Evolutionary conservation across 225 moss, liverwort and hornwort genomes (phyloP).

Genomic region (Straminergon stramineum): DNA sequence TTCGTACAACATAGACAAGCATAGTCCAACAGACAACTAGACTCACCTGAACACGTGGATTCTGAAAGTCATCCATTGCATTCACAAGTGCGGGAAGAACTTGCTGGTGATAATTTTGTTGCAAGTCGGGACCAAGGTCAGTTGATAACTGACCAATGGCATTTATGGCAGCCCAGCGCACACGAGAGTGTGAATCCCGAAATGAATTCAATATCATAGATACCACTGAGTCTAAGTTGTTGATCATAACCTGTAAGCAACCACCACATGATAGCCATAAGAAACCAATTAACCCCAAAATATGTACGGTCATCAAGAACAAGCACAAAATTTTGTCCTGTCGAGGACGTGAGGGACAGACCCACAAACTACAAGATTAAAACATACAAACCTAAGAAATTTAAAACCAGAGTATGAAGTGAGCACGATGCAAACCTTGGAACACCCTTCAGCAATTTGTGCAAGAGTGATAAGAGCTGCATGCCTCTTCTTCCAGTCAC

Average conservation of each 20-base stretch:
- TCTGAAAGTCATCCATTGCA: conserved; percentile 98
- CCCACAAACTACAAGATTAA: not conserved
- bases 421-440: conserved; percentile 53
- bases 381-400: not conserved
- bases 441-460: conserved; percentile 98
- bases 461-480: conserved; percentile 94
- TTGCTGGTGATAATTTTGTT: conserved; percentile 93
- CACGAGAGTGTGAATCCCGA: conserved; percentile 88
- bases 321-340: not conserved
- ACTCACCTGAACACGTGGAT: conserved; percentile 89
- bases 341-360: not conserved
- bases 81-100: conserved; percentile 93
- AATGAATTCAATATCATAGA: conserved; percentile 85
- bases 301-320: not conserved
- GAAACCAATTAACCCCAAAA: not conserved
- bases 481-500: conserved; percentile 89
- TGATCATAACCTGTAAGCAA: conserved; percentile 83
- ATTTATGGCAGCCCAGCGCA: conserved; percentile 98
- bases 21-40: not conserved
- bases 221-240: conserved; percentile 77
- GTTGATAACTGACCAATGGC: conserved; percentile 98
- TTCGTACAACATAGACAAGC: not conserved
- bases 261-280: not conserved
- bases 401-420: not conserved
- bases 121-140: conserved; percentile 90